Percentiles rank a stretch among this genome's conserved stretches.
These are phyloP conservation scores for Pichia nakasei DNA, from an alignment of 805 yeast genomes.

Conservation along the genomic window DNA sequence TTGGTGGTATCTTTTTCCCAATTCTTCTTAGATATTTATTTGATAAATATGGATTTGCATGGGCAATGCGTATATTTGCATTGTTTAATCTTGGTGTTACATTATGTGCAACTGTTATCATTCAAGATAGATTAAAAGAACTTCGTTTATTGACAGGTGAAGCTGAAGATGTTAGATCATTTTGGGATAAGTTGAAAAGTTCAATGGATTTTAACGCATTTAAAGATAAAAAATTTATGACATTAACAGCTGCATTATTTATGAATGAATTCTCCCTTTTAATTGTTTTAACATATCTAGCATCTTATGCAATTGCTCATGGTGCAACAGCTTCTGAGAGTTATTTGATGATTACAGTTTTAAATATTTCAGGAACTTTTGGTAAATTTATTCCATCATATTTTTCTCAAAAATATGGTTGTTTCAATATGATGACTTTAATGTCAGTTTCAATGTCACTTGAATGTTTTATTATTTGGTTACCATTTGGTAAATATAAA, in stretches of 20 bases:
- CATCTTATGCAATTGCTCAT: conserved; percentile 43
- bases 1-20: conserved; percentile 48
- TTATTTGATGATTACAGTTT: conserved; percentile 38
- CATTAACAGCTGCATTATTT: conserved; percentile 34
- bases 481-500: conserved; percentile 45
- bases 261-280: conserved; percentile 40
- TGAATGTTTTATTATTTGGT: conserved; percentile 47
- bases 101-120: conserved; percentile 27
- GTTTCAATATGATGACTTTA: conserved; percentile 42
- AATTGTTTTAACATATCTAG: conserved; percentile 39
- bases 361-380: conserved; percentile 37
- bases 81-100: conserved; percentile 36
- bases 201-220: conserved; percentile 34
- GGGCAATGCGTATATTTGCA: conserved; percentile 49
- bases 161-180: conserved; percentile 12
- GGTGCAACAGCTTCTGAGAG: conserved; percentile 38
- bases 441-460: conserved; percentile 40
- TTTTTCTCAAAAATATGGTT: conserved; percentile 33
- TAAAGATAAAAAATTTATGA: conserved; percentile 31
- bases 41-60: conserved; percentile 39
- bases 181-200: conserved; percentile 15
- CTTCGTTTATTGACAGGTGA: conserved; percentile 18
- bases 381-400: conserved; percentile 28
- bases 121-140: conserved; percentile 32
- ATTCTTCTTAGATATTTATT: conserved; percentile 41